These are phyloP conservation scores for Plantago ovata DNA, from an alignment of 257 asterid genomes.

Conservation along the genomic window DNA sequence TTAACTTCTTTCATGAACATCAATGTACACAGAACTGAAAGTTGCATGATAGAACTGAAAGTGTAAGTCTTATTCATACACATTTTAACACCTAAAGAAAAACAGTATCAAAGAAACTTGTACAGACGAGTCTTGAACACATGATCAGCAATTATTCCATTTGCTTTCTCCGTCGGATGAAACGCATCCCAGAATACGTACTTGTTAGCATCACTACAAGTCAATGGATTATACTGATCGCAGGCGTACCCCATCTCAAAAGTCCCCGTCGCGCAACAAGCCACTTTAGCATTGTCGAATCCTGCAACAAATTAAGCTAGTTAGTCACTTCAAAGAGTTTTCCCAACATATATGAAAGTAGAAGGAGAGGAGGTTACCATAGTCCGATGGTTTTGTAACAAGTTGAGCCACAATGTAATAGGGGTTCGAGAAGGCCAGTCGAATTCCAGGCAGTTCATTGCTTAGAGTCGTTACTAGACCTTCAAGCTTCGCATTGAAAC, in stretches of 20 bases:
- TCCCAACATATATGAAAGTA: too few species aligned
- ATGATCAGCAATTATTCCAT: conserved; percentile 43
- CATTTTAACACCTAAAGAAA: too few species aligned
- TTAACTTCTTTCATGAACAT: too few species aligned
- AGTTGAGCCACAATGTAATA: conserved; percentile 40
- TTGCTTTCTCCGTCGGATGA: conserved; percentile 75
- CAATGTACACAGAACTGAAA: too few species aligned
- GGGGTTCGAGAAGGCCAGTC: conserved; percentile 74
- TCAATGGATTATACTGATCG: conserved; percentile 41
- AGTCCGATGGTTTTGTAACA: conserved; percentile 42
- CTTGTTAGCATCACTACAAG: conserved; percentile 63
- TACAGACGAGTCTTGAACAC: conserved; percentile 38
- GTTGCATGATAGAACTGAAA: too few species aligned
- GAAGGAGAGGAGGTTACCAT: too few species aligned
- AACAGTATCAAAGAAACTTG: conserved; percentile 30
- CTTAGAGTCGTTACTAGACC: conserved; percentile 38
- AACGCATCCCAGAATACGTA: conserved; percentile 91
- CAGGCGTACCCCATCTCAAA: conserved; percentile 82
- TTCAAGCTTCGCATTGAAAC: conserved; percentile 54
- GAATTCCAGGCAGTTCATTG: conserved; percentile 42
- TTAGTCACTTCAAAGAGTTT: background rate
- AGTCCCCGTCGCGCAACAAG: conserved; percentile 85
- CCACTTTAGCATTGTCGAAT: conserved; percentile 44
- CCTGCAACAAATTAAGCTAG: conserved; percentile 34
- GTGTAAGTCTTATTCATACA: too few species aligned